Percentiles rank a stretch among this genome's conserved stretches.
Conservation (phyloP, 176 grass and related monocot species). For the Saccharum officinarum region DNA sequence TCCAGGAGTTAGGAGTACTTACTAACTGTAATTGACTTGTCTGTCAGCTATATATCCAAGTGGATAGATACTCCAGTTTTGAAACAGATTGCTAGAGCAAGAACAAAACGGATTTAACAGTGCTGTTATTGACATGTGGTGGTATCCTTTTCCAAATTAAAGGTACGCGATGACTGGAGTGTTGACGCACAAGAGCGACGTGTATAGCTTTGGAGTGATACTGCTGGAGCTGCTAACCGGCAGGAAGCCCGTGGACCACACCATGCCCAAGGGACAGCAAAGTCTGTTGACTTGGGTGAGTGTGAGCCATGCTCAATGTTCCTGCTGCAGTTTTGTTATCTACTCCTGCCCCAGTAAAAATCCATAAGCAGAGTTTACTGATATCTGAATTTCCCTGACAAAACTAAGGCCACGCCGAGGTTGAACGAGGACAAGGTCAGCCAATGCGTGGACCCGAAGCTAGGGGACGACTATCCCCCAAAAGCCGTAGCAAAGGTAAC, state of each 20-base stretch:
- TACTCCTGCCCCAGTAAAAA: background rate
- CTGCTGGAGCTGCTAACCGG: constrained; percentile 58
- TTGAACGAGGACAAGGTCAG: constrained; percentile 65
- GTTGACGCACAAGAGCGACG: constrained; percentile 58
- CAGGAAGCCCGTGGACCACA: constrained; percentile 67
- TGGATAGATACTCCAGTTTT: too few relatives aligned
- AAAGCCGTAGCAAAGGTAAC: constrained; percentile 66
- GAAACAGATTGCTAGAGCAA: too few relatives aligned
- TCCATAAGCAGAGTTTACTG: background rate
- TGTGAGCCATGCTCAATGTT: background rate
- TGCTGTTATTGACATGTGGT: too few relatives aligned
- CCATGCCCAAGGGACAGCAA: constrained; percentile 61
- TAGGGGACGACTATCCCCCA: constrained; percentile 46
- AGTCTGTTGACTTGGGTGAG: constrained; percentile 59
- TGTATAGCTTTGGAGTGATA: constrained; percentile 59
- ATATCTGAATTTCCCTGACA: background rate
- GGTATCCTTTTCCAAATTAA: background rate
- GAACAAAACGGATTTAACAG: background rate
- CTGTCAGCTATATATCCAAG: too few relatives aligned
- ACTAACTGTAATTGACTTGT: too few relatives aligned
- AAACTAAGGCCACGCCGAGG: constrained; percentile 47
- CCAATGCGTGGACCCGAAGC: constrained; percentile 59
- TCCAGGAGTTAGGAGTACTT: too few relatives aligned
- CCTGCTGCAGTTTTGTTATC: too few relatives aligned
- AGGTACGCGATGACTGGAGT: too few relatives aligned